Conservation (phyloP, 108 stramenopile genomes). For the Cyclotella choctawhatcheeana region DNA sequence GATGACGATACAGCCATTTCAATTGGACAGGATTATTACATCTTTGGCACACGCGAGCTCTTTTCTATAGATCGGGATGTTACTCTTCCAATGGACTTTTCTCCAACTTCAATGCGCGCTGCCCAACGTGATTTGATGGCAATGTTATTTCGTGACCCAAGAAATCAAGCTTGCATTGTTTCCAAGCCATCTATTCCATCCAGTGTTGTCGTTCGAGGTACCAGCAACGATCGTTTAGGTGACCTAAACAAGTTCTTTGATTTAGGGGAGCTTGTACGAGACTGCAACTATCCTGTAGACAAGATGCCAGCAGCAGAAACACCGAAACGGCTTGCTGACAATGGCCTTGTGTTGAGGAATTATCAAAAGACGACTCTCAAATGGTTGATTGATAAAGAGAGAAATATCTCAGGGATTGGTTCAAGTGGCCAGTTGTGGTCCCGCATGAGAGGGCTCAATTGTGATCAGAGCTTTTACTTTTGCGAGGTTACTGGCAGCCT, state of each 20-base stretch:
- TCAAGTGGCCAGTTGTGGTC: slow-evolving; percentile 36
- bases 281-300: slow-evolving; percentile 30
- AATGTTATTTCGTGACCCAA: slow-evolving; percentile 29
- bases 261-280: slow-evolving; percentile 35
- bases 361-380: slow-evolving; percentile 36
- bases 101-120: slow-evolving; percentile 12
- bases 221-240: slow-evolving; percentile 1
- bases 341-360: slow-evolving; percentile 31
- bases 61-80: neutral
- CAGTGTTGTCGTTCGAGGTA: slow-evolving; percentile 23
- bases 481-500: slow-evolving; percentile 34
- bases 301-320: slow-evolving; percentile 28
- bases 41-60: neutral
- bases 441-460: slow-evolving; percentile 20
- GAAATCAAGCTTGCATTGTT: slow-evolving; percentile 18
- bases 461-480: slow-evolving; percentile 24
- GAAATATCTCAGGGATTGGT: slow-evolving; percentile 29
- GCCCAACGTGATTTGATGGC: slow-evolving; percentile 38
- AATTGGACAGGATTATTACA: neutral
- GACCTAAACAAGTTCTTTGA: slow-evolving; percentile 35
- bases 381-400: slow-evolving; percentile 41
- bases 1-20: neutral
- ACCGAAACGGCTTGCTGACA: slow-evolving; percentile 34
- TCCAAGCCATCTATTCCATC: slow-evolving; percentile 16
- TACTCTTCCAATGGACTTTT: slow-evolving; percentile 24